Evolutionary conservation across 768 basidiomycete species (phyloP), one percentile per base, ranked within the genome.

Genomic region (Lentinus brumalis): DNA sequence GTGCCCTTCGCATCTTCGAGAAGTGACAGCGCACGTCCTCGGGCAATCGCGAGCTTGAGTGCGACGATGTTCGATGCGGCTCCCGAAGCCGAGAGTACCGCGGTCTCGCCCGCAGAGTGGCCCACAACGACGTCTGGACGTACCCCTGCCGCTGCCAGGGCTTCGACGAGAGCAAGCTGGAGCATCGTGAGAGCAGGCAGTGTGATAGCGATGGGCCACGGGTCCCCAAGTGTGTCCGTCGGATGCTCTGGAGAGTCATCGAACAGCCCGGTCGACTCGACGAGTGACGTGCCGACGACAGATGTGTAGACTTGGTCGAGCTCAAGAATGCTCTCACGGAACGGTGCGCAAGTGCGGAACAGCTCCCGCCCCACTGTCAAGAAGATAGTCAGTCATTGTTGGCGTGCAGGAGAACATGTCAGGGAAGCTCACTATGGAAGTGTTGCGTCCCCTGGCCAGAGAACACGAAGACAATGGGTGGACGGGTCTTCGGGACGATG

Each of bases 41-140:
- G 76, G 44, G 75, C 75, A 49, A 81, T 76, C 3, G 80, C 74
- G 5, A 82, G 62, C 63, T 81, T 78, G 38, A 82, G 55, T 3
- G 78, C 79, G 73, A 79, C 71, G 1, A 70, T 72, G 52, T 75
- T 76, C 0, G 77, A 65, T 2, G 69, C 75, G 5, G 81, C 78
- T 29, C 79, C 79, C 1, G 78, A 79, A 0, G 79, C 76, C 56
- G 81, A 81, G 8, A 81, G 59, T 16, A 81, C 55, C 0, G 77
- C 77, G 0, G 79, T 78, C 62, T 82, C 81, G 11, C 81, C 81
- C 11, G 79, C 79, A 16, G 81, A 81, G 66, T 81, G 80, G 0
- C 81, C 81, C 7, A 82, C 55, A 11, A 81, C 67, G 5, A 69
- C 69, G 44, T 79, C 74, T 0, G 81, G 79, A 15, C 56, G 62